These are phyloP conservation scores for Plasmodium cynomolgi DNA, from an alignment of 169 alveolate genomes.

Conservation along the genomic window DNA sequence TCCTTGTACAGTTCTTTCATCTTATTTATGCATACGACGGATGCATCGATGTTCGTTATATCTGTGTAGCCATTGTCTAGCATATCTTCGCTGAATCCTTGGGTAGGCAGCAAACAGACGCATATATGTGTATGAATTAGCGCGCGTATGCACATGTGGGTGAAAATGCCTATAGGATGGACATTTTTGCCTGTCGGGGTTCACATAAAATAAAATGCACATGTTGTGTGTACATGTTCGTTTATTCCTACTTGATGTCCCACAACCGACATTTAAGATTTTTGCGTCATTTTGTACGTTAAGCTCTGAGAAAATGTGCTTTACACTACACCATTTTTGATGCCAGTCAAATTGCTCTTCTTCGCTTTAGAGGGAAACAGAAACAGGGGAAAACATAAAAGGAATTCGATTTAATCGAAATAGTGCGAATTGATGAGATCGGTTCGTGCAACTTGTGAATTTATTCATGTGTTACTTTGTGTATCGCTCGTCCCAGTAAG, in stretches of 20 bases:
- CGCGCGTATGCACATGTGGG: background rate
- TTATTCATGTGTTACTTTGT: conserved; percentile 35
- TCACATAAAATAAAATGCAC: background rate
- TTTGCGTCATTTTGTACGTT: conserved; percentile 54
- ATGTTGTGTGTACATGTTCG: background rate
- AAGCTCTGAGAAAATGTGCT: conserved; percentile 62
- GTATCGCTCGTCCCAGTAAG: conserved; percentile 75
- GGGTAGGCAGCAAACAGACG: background rate
- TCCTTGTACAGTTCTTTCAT: conserved; percentile 59
- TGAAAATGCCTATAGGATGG: background rate
- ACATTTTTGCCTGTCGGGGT: background rate
- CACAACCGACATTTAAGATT: conserved; percentile 62
- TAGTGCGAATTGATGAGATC: background rate
- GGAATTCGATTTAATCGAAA: background rate
- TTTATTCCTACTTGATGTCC: conserved; percentile 58
- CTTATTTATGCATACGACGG: conserved; percentile 62
- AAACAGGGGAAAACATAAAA: background rate
- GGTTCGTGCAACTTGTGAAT: background rate
- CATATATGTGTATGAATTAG: background rate
- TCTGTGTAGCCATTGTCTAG: conserved; percentile 53
- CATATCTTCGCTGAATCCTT: conserved; percentile 72
- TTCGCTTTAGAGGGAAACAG: conserved; percentile 32
- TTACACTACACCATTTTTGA: conserved; percentile 71
- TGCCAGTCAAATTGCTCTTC: conserved; percentile 76
- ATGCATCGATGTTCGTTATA: conserved; percentile 73